Evolutionary conservation across 208 protist species (phyloP).

Genomic region (Trypanosoma theileri): DNA sequence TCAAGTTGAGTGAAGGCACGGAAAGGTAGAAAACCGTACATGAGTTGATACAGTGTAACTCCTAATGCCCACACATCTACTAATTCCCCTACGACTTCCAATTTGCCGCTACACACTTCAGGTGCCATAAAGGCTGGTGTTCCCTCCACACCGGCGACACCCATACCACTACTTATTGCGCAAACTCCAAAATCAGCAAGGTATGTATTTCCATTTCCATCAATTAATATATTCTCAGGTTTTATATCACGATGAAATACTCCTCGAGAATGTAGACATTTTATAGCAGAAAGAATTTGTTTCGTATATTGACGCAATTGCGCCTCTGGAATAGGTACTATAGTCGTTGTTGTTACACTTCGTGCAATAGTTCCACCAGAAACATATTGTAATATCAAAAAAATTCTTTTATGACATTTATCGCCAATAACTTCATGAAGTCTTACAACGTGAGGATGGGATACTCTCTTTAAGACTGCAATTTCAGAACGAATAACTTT

Average conservation of each 20-base stretch:
- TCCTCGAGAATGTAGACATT: conserved; percentile 38
- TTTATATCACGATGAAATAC: conserved; percentile 66
- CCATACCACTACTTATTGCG: conserved; percentile 30
- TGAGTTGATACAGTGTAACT: conserved; percentile 57
- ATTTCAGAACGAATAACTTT: conserved; percentile 50
- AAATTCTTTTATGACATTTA: conserved; percentile 57
- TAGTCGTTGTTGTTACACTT: conserved; percentile 15
- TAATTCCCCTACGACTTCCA: conserved; percentile 26
- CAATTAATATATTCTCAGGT: conserved; percentile 61
- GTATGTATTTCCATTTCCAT: conserved; percentile 30
- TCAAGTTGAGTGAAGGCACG: conserved; percentile 18
- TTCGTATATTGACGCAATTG: conserved; percentile 24
- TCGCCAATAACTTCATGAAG: conserved; percentile 94
- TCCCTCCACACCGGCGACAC: conserved; percentile 40
- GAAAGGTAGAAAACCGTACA: conserved; percentile 57
- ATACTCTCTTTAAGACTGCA: conserved; percentile 85
- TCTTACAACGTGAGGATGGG: conserved; percentile 81
- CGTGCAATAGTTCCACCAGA: conserved; percentile 38
- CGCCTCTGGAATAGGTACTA: conserved; percentile 34
- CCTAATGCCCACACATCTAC: conserved; percentile 68
- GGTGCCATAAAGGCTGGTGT: conserved; percentile 62
- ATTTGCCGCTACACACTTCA: conserved; percentile 39
- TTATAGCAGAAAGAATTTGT: conserved; percentile 41
- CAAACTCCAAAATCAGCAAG: conserved; percentile 61
- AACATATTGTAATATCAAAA: conserved; percentile 81